A percentile compares a stretch with the other conserved stretches of the same genome.
Evolutionary conservation across 345 rosid species (phyloP).

Genomic region (Populus pruinosa): DNA sequence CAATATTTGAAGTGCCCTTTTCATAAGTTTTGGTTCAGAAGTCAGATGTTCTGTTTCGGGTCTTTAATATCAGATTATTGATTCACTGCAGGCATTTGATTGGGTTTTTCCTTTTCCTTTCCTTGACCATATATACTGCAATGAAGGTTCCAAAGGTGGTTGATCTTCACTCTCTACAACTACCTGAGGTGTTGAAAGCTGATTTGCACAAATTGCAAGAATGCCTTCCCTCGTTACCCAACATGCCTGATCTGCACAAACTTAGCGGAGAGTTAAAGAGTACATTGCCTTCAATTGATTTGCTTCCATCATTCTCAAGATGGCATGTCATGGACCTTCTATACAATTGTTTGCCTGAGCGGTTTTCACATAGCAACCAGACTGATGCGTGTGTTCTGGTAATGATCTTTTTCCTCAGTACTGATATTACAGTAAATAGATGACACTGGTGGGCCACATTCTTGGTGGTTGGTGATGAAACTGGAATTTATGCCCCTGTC

Average conservation of each 20-base stretch:
- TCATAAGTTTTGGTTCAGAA: neutral
- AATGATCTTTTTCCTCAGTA: constrained; percentile 19
- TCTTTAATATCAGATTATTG: neutral
- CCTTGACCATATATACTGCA: constrained; percentile 86
- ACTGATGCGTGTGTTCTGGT: constrained; percentile 87
- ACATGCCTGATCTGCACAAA: constrained; percentile 53
- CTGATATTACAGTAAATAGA: neutral
- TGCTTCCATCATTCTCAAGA: constrained; percentile 37
- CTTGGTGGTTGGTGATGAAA: neutral
- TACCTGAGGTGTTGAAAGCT: constrained; percentile 63
- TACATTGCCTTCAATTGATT: constrained; percentile 38
- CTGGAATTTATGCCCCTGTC: neutral
- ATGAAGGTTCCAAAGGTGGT: constrained; percentile 69
- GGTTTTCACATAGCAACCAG: constrained; percentile 68
- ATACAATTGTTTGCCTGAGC: constrained; percentile 82
- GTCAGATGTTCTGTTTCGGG: neutral
- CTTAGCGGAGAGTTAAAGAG: constrained; percentile 44
- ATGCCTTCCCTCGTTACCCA: constrained; percentile 68
- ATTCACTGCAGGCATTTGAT: constrained; percentile 78
- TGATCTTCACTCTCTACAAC: constrained; percentile 75
- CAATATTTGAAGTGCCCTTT: too few relatives aligned
- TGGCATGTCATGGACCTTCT: constrained; percentile 83
- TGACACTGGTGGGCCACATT: neutral
- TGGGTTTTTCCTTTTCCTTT: constrained; percentile 89
- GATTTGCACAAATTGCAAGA: constrained; percentile 72